Evolutionary conservation across 371 early-diverging fungal genomes (phyloP), one percentile per base, ranked within the genome.

Genomic region (Mortierella sp.): DNA sequence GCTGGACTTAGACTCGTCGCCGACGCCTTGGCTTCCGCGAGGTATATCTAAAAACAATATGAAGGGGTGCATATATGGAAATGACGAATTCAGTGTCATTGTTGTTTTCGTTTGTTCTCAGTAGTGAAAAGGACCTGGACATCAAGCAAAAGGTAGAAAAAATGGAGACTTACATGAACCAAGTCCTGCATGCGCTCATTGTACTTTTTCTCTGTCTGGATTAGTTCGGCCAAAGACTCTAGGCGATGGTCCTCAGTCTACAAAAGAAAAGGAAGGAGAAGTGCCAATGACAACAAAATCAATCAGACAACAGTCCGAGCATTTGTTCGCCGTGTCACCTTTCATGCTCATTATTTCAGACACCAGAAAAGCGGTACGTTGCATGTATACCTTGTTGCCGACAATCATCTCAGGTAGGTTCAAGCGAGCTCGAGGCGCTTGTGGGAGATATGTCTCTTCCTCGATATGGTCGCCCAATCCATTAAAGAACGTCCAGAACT

Each of bases 401-500:
- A 63, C 80, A 24, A 38, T 52, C 78, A 81, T 74, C 2, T 65
- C 58, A 2, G 82, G 75, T 47, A 81, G 57, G 26, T 70, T 73
- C 48, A 74, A 50, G 21, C 54, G 24, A 16, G 57, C 21, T 34
- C 65, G 79, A 24, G 79, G 58, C 10, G 79, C 73, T 7, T 76
- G 75, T 0, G 78, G 80, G 21, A 77, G 58, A 52, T 75, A 81
- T 0, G 72, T 70, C 34, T 80, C 85, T 10, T 72, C 44, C 14
- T 79, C 85, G 10, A 84, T 70, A 14, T 65, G 79, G 38, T 84
- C 85, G 9, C 85, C 85, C 19, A 84, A 34, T 1, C 79, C 78
- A 14, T 79, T 78, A 70, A 81, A 84, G 16, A 84, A 81, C 1
- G 72, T 48, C 85, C 85, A 84, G 55, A 84, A 84, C 77, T 70